Evolutionary conservation across 164 flowering plant species (phyloP).

Genomic region (Chloranthus sessilifolius): DNA sequence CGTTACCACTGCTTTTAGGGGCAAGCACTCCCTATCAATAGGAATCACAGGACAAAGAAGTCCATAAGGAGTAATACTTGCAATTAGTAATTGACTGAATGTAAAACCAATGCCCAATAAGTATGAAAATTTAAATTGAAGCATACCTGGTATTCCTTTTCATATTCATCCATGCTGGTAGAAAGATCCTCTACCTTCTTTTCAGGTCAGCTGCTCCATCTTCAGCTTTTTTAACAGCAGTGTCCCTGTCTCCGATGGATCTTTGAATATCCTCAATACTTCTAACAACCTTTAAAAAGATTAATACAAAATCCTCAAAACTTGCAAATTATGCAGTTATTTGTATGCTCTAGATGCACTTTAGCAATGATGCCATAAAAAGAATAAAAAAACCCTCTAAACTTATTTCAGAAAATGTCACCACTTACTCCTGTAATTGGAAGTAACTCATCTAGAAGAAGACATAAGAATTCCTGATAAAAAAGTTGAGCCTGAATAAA

Average conservation of each 20-base stretch:
- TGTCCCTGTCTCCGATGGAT: slow-evolving; percentile 59
- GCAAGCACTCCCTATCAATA: slow-evolving; percentile 72
- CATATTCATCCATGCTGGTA: slow-evolving; percentile 61
- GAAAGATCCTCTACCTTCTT: slow-evolving; percentile 56
- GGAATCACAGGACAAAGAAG: slow-evolving; percentile 1
- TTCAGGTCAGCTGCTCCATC: slow-evolving; percentile 89
- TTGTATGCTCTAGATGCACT: too few species aligned
- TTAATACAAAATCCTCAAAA: background rate
- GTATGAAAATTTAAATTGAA: too few species aligned
- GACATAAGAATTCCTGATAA: too few species aligned
- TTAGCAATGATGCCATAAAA: too few species aligned
- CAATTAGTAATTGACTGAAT: background rate
- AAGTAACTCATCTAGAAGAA: too few species aligned
- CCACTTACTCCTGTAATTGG: too few species aligned
- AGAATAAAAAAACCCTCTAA: too few species aligned
- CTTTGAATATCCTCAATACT: slow-evolving; percentile 64
- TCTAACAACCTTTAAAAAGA: slow-evolving; percentile 44
- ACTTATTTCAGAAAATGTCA: too few species aligned
- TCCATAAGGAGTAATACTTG: background rate
- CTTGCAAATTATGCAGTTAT: too few species aligned
- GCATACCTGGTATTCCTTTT: slow-evolving; percentile 82
- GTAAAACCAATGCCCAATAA: background rate
- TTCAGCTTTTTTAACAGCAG: slow-evolving; percentile 70
- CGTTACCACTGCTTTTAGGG: slow-evolving; percentile 89
- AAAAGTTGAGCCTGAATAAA: too few species aligned